Percentiles rank a stretch among this genome's conserved stretches.
These are phyloP conservation scores for Colletotrichum gloeosporioides DNA, from an alignment of 2,329 filamentous ascomycete species.

Conservation along the genomic window DNA sequence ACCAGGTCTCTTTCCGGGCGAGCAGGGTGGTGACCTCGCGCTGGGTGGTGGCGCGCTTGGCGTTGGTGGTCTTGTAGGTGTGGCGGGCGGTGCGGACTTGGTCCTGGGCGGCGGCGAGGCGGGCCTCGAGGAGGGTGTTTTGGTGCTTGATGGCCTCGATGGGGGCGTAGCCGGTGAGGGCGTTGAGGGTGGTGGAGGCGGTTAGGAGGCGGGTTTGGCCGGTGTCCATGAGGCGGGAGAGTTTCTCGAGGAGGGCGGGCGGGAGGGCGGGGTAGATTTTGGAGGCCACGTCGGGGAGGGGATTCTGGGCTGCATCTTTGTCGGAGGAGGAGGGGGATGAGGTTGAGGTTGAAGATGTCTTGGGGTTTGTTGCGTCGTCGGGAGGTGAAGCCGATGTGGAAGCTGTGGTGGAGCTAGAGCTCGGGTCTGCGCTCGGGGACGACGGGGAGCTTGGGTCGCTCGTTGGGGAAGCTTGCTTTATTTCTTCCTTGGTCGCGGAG, in stretches of 20 bases:
- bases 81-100: constrained; percentile 75
- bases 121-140: constrained; percentile 71
- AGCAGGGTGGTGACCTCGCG: constrained; percentile 94
- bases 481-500: constrained; percentile 2
- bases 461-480: background rate
- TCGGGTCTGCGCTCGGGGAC: background rate
- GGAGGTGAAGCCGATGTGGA: background rate
- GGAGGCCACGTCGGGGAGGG: constrained; percentile 7
- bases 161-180: constrained; percentile 89
- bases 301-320: background rate
- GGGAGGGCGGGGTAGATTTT: constrained; percentile 35
- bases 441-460: background rate
- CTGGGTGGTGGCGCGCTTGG: constrained; percentile 84
- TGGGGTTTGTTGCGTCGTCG: background rate
- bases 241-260: constrained; percentile 47
- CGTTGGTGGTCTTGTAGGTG: constrained; percentile 82
- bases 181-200: constrained; percentile 88
- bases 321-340: background rate
- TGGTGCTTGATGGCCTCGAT: constrained; percentile 86
- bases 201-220: constrained; percentile 84
- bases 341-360: background rate
- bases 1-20: constrained; percentile 93
- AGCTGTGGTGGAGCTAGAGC: background rate
- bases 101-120: constrained; percentile 63
- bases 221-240: constrained; percentile 84